Conservation (phyloP, 352 stramenopile species). For the Thraustochytrium striatum region DNA sequence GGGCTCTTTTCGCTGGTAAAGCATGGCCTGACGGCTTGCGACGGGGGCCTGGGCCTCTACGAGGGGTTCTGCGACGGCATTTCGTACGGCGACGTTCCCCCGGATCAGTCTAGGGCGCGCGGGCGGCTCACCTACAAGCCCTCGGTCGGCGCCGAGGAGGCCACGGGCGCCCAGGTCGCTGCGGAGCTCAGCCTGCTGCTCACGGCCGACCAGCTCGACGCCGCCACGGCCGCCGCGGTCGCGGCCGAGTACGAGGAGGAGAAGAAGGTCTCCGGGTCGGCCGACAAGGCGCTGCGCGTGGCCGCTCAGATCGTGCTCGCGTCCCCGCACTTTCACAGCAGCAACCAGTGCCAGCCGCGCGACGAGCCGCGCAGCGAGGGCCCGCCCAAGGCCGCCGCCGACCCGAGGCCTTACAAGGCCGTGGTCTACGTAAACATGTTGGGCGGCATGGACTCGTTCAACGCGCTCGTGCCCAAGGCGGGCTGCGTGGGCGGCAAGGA, state of each 20-base stretch:
- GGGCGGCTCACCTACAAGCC: not conserved
- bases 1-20: slow-evolving; percentile 56
- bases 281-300: not conserved
- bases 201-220: slow-evolving; percentile 57
- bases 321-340: slow-evolving; percentile 62
- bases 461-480: slow-evolving; percentile 58
- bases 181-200: slow-evolving; percentile 60
- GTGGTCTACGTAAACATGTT: slow-evolving; percentile 60
- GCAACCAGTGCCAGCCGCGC: slow-evolving; percentile 49
- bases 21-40: slow-evolving; percentile 56
- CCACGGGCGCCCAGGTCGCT: slow-evolving; percentile 49
- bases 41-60: slow-evolving; percentile 36
- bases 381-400: not conserved
- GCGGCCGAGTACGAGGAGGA: not conserved
- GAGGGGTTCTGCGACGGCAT: not conserved
- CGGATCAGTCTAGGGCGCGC: not conserved
- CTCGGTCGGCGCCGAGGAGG: not conserved
- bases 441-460: slow-evolving; percentile 61
- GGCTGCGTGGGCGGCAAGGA: slow-evolving; percentile 54
- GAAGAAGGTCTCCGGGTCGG: not conserved
- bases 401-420: slow-evolving; percentile 56
- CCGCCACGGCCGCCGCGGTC: slow-evolving; percentile 47
- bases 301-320: slow-evolving; percentile 57
- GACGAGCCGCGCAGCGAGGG: not conserved
- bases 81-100: no score